Base-by-base conservation (phyloP, 768 basidiomycete genomes). In the Phlebiopsis flavidoalba region DNA sequence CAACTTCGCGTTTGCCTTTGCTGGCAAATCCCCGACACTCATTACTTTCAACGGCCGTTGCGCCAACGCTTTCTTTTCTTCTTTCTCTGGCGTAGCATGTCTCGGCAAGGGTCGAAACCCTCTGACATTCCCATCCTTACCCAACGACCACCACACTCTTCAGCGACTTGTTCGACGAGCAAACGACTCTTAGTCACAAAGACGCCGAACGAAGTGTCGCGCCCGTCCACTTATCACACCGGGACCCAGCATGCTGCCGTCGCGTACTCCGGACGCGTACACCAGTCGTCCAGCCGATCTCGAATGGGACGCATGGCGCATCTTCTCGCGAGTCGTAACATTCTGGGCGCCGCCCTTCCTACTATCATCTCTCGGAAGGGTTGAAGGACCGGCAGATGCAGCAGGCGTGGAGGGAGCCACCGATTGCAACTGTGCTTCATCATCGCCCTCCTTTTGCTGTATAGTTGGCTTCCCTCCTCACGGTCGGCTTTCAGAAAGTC, bases 381-480 rank as follows among this genome's bases (percentile, higher is more conserved):
- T 79, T 98, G 71, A 88, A 83, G 70, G 93, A 95, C 73, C 82
- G 82, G 67, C 79, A 83, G 40, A 80, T 83, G 57, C 79, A 86
- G 63, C 93, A 97, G 72, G 97, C 97, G 1, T 99, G 97, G 97
- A 85, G 95, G 70, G 97, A 99, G 75, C n/a, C n/a, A 99, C 98
- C n/a, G 79, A 87, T 96, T 60, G 85, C 94, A n/a, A 6, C 79
- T 99, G 3, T 98, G 95, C 74, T 86, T 91, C 73, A 87, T 98
- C 69, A 91, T 94, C 54, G 65, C 83, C 59, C 43, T 94, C 48
- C 74, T 97, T n/a, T 19, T 97, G 96, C 65, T 86, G 79, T 19
- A 72, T 78, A 49, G 83, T 98, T 56, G 96, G 93, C 10, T 99
- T 99, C n/a, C n/a, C n/a, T n/a, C 75, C 80, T 88, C 58, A 99